Conservation (phyloP, 225 moss, liverwort and hornwort species). For the Physcomitrium patens region DNA sequence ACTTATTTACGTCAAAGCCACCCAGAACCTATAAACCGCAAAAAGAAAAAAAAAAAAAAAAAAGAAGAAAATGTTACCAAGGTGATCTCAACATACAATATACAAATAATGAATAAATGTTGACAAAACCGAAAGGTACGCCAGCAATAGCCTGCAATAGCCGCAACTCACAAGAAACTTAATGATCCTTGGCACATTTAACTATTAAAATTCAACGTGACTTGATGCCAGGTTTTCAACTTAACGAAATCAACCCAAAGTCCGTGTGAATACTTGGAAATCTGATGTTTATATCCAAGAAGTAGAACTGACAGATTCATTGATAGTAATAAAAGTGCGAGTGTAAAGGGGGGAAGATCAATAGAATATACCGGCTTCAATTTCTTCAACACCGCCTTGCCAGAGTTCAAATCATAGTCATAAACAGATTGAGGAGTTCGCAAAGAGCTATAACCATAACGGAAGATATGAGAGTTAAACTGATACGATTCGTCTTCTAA, state of each 20-base stretch:
- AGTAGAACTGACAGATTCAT: not conserved
- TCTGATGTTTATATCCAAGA: too few species aligned
- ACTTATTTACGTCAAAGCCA: constrained; percentile 71
- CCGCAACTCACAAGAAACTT: too few species aligned
- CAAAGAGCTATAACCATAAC: constrained; percentile 88
- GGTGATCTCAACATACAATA: constrained; percentile 10
- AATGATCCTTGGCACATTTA: too few species aligned
- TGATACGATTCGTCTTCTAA: constrained; percentile 71
- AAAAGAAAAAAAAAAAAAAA: constrained; percentile 9
- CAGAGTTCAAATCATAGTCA: constrained; percentile 83
- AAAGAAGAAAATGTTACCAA: constrained; percentile 26
- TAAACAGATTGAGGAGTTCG: constrained; percentile 86
- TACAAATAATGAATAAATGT: constrained; percentile 10
- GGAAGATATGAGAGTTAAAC: constrained; percentile 74
- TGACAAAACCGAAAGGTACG: not conserved
- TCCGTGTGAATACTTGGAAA: too few species aligned
- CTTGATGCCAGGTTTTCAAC: too few species aligned
- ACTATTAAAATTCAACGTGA: too few species aligned
- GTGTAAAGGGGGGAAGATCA: constrained; percentile 23
- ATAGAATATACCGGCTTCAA: constrained; percentile 65
- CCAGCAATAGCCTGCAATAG: not conserved
- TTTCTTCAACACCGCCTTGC: constrained; percentile 79
- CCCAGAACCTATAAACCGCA: constrained; percentile 70
- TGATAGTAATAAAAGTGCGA: constrained; percentile 7
- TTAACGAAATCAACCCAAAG: too few species aligned